Conservation (phyloP, 2,329 filamentous ascomycete genomes). For the Talaromyces pinophilus region DNA sequence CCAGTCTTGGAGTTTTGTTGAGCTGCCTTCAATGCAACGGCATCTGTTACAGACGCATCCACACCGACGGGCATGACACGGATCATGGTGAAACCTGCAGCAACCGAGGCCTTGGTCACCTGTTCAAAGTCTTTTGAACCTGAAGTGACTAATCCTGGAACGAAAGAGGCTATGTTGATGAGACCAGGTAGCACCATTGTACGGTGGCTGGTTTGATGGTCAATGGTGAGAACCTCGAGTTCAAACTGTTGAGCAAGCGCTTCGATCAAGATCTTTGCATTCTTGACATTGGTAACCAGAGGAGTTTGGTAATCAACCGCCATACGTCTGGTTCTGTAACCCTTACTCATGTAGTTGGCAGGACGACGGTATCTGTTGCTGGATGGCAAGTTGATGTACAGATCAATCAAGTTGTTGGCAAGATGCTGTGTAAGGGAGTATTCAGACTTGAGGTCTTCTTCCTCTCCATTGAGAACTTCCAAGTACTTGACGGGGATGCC, state of each 20-base stretch:
- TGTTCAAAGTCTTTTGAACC: slow-evolving; percentile 68
- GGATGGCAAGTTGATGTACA: slow-evolving; percentile 99
- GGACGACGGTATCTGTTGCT: slow-evolving; percentile 96
- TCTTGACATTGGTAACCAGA: slow-evolving; percentile 98
- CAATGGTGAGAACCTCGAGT: slow-evolving; percentile 76
- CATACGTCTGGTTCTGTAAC: slow-evolving; percentile 95
- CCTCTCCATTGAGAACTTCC: slow-evolving; percentile 75
- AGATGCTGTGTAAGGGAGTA: slow-evolving; percentile 96
- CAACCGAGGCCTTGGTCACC: slow-evolving; percentile 72
- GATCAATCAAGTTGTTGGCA: slow-evolving; percentile 94
- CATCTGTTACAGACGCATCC: slow-evolving; percentile 71
- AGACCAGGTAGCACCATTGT: slow-evolving; percentile 72
- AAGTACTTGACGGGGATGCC: slow-evolving; percentile 90
- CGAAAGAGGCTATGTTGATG: slow-evolving; percentile 78
- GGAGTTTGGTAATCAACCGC: slow-evolving; percentile 97
- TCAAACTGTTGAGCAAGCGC: slow-evolving; percentile 88
- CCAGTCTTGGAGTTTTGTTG: slow-evolving; percentile 69
- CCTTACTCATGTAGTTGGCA: slow-evolving; percentile 97
- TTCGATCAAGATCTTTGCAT: slow-evolving; percentile 95
- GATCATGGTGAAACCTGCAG: slow-evolving; percentile 77
- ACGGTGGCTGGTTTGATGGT: slow-evolving; percentile 88
- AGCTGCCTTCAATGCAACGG: slow-evolving; percentile 68
- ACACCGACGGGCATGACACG: slow-evolving; percentile 75
- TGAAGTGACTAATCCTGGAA: slow-evolving; percentile 67
- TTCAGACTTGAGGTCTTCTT: slow-evolving; percentile 87